These are phyloP conservation scores for Heracleum sosnowskyi DNA, from an alignment of 129 eudicot species.

Conservation along the genomic window DNA sequence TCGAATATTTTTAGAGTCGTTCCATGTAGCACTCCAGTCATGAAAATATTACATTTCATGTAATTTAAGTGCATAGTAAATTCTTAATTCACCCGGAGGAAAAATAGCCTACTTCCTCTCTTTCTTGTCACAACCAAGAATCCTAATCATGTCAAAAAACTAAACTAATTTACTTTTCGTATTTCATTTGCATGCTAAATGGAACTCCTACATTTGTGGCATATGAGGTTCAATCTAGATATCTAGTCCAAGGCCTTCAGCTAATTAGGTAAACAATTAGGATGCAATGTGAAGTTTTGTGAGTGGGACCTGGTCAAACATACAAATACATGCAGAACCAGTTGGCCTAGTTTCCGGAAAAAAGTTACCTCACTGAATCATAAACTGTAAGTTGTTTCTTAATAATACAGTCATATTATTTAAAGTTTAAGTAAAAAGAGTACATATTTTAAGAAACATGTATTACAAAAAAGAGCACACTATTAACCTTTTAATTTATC, in stretches of 20 bases:
- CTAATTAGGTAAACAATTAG: background rate
- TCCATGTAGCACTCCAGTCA: background rate
- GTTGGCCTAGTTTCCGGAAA: background rate
- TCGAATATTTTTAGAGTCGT: background rate
- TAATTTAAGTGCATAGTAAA: background rate
- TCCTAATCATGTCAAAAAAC: background rate
- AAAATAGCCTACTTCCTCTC: background rate
- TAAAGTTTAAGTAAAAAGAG: background rate
- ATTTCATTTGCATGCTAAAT: background rate
- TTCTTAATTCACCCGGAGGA: background rate
- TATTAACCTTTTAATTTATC: background rate
- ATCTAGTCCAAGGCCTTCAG: background rate
- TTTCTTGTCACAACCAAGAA: background rate
- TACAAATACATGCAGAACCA: background rate
- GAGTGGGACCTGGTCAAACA: background rate
- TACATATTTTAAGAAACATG: background rate
- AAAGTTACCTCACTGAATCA: background rate
- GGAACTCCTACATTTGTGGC: background rate
- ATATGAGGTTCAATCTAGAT: background rate
- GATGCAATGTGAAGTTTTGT: background rate
- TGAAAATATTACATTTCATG: background rate
- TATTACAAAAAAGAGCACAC: background rate
- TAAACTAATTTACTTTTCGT: background rate
- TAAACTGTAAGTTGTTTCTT: background rate
- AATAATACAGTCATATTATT: background rate